Conservation (phyloP, 441 rosid species). For the Populus trichocarpa region DNA sequence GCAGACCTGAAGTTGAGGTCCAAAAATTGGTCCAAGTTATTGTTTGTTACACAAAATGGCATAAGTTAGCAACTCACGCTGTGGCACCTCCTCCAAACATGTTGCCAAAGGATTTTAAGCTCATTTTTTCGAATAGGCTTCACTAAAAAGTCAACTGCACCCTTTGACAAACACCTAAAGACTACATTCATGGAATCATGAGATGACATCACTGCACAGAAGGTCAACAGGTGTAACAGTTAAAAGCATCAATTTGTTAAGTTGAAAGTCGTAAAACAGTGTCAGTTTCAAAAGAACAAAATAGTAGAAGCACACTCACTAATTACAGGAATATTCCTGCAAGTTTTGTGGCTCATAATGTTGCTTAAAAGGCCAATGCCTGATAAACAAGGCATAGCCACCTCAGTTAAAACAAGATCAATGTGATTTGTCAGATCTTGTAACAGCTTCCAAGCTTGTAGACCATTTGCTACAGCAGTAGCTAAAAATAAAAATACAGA, state of each 20-base stretch:
- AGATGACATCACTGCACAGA: slow-evolving; percentile 47
- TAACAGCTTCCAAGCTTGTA: slow-evolving; percentile 35
- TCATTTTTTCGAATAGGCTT: slow-evolving; percentile 60
- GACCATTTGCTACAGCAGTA: slow-evolving; percentile 31
- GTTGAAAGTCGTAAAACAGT: background rate
- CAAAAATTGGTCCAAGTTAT: slow-evolving; percentile 18
- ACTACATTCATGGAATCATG: slow-evolving; percentile 38
- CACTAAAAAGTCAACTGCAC: slow-evolving; percentile 43
- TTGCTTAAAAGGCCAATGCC: slow-evolving; percentile 30
- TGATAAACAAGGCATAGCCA: slow-evolving; percentile 27
- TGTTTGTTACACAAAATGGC: slow-evolving; percentile 16
- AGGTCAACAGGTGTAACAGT: slow-evolving; percentile 15
- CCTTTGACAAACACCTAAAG: slow-evolving; percentile 41
- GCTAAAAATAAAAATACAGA: slow-evolving; percentile 20
- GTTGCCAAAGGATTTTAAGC: slow-evolving; percentile 61
- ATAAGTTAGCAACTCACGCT: slow-evolving; percentile 40
- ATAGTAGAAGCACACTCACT: slow-evolving; percentile 9
- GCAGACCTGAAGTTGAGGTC: slow-evolving; percentile 26
- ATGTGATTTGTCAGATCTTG: slow-evolving; percentile 26
- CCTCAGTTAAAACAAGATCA: slow-evolving; percentile 35
- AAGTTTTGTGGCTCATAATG: slow-evolving; percentile 33
- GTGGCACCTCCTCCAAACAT: slow-evolving; percentile 58
- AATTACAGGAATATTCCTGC: slow-evolving; percentile 32
- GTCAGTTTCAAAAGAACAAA: background rate
- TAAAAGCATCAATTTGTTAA: slow-evolving; percentile 22